Base-by-base conservation (phyloP, 257 asterid species). In the Penstemon barbatus region DNA sequence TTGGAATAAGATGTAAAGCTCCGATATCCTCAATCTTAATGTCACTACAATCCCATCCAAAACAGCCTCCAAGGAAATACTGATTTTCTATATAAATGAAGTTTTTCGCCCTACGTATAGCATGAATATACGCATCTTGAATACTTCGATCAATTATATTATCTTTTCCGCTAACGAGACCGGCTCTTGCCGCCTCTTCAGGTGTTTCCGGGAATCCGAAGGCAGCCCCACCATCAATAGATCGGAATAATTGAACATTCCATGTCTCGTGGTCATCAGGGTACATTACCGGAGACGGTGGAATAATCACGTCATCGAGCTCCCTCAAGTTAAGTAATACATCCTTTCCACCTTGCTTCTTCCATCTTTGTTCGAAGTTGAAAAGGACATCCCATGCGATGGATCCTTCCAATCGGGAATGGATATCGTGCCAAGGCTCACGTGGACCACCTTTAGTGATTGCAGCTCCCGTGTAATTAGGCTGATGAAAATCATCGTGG, bases 351-450 rank as follows among this genome's bases (percentile, higher is more conserved):
- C 96, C 96, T 53, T 91, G 97, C 72, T 86, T 88, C 75, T 75
- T 86, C 97, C 97, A 88, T 64, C 96, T 85, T 83, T 91, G 97
- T 79, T 91, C 97, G 59, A 88, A 91, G 52, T 91, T 91, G 57
- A 82, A 86, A 61, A 91, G 3, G 11, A 91, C 96, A 57, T 91
- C 97, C 97, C 97, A 91, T 25, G 96, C 97, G 11, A 91, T 82
- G 0, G 91, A 92, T 15, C 97, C 97, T 66, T 91, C 96, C 38
- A 88, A 66, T 2, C 84, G 84, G 12, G 96, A 88, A 61, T 90
- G 97, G 7, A 90, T 83, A 77, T 90, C 96, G 65, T 90, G 97
- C 96, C 97, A 90, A 8, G 97, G 95, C 80, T 88, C 96, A 72
- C 96, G 77, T 0, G 96, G 97, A 0, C 97, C 97, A 18, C 96